A percentile compares a stretch with the other conserved stretches of the same genome.
Conservation (phyloP, 805 yeast genomes). For the Kuraishia capsulata region DNA sequence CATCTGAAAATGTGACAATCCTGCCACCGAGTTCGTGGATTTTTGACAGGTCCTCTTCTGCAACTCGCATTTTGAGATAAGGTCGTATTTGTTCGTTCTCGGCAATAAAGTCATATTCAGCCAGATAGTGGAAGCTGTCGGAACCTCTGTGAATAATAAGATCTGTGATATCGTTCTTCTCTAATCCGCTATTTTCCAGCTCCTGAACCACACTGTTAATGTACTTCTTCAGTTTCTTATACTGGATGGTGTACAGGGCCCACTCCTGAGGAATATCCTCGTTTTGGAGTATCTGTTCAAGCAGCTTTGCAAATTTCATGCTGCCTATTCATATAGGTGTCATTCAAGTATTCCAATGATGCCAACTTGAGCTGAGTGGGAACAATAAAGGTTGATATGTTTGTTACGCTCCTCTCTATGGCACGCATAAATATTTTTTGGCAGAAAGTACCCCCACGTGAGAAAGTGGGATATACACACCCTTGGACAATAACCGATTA, state of each 20-base stretch:
- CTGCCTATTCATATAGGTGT: neutral
- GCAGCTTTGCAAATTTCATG: constrained; percentile 73
- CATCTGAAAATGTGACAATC: neutral
- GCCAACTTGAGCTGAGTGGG: neutral
- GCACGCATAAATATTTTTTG: too few species aligned
- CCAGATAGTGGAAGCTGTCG: constrained; percentile 29
- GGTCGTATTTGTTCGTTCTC: constrained; percentile 13
- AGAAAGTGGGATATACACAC: too few species aligned
- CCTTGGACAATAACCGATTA: too few species aligned
- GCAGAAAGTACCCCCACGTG: too few species aligned
- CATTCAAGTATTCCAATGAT: neutral
- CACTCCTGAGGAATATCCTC: constrained; percentile 60
- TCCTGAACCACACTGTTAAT: constrained; percentile 59
- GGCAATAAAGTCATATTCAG: constrained; percentile 25
- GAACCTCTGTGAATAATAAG: constrained; percentile 10
- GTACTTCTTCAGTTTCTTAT: constrained; percentile 60
- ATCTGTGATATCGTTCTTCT: constrained; percentile 22
- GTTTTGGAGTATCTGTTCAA: constrained; percentile 52
- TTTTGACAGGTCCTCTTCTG: constrained; percentile 15
- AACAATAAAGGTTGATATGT: too few species aligned
- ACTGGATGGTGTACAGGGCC: constrained; percentile 61
- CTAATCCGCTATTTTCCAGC: constrained; percentile 47
- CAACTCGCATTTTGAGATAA: constrained; percentile 16
- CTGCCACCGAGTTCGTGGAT: constrained; percentile 2
- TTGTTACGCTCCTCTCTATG: too few species aligned